These are phyloP conservation scores for Lumnitzera racemosa DNA, from an alignment of 345 rosid species.

Conservation along the genomic window DNA sequence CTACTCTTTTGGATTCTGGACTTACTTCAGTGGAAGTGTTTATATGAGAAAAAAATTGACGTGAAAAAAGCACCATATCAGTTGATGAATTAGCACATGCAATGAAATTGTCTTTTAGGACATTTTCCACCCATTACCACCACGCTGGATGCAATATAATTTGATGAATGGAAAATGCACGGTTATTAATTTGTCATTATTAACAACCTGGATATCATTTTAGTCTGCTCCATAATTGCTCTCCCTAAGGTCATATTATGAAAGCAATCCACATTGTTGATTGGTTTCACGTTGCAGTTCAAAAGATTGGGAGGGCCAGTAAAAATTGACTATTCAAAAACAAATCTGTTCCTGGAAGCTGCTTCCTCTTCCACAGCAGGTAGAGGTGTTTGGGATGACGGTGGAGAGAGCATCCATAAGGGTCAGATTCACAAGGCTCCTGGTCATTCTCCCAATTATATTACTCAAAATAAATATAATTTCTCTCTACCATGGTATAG, in stretches of 20 bases:
- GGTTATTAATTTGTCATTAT: no score
- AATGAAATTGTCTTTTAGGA: no score
- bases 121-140: no score
- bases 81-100: no score
- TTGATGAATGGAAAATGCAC: no score
- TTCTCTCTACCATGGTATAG: conserved; percentile 50
- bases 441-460: conserved; percentile 8
- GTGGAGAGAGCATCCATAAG: conserved; percentile 14
- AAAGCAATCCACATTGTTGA: not conserved
- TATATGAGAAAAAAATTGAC: no score
- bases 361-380: not conserved
- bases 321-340: not conserved
- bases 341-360: not conserved
- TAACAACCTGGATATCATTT: not conserved
- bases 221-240: not conserved
- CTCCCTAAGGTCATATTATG: not conserved
- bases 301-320: not conserved
- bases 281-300: conserved; percentile 1
- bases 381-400: conserved; percentile 15
- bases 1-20: no score
- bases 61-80: no score
- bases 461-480: conserved; percentile 29
- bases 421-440: conserved; percentile 15
- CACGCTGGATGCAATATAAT: no score
- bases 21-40: no score